Percentiles rank a stretch among this genome's conserved stretches.
phyloP scores from a whole-genome alignment of 192 early-diverging fungal genomes.

The Allomyces macrogynus region DNA sequence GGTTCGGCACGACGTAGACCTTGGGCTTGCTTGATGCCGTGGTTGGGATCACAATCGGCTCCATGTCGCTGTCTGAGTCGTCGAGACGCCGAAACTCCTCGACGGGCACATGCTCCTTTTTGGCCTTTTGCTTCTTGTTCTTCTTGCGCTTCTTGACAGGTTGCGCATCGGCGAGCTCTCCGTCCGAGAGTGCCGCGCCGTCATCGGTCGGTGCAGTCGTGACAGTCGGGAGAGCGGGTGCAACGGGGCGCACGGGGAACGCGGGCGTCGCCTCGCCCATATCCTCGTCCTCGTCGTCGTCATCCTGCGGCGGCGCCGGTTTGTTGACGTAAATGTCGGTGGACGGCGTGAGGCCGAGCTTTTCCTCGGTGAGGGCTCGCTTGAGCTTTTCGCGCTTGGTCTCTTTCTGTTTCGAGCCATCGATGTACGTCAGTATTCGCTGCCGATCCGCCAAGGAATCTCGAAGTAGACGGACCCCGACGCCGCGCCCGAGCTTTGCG shows the following conservation, averaged over 20 bases:
- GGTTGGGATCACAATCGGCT: not conserved
- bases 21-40: not conserved
- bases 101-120: no score
- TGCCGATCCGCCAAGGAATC: no score
- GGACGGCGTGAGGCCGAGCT: constrained; percentile 33
- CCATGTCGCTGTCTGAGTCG: not conserved
- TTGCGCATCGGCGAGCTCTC: no score
- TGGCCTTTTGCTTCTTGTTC: not conserved
- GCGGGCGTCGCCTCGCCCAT: no score
- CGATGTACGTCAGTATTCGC: no score
- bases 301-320: no score
- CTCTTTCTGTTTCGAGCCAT: constrained; percentile 17
- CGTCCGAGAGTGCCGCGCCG: no score
- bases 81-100: not conserved
- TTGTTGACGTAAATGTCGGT: not conserved
- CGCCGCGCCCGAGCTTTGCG: not conserved
- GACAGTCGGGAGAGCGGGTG: no score
- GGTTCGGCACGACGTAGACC: constrained; percentile 50
- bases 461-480: not conserved
- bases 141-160: not conserved
- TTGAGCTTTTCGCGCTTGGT: constrained; percentile 44
- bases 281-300: no score
- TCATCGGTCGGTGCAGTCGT: no score
- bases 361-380: constrained; percentile 42
- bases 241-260: no score